Conservation (phyloP, 2,329 filamentous ascomycete genomes). For the Aureobasidium pullulans region DNA sequence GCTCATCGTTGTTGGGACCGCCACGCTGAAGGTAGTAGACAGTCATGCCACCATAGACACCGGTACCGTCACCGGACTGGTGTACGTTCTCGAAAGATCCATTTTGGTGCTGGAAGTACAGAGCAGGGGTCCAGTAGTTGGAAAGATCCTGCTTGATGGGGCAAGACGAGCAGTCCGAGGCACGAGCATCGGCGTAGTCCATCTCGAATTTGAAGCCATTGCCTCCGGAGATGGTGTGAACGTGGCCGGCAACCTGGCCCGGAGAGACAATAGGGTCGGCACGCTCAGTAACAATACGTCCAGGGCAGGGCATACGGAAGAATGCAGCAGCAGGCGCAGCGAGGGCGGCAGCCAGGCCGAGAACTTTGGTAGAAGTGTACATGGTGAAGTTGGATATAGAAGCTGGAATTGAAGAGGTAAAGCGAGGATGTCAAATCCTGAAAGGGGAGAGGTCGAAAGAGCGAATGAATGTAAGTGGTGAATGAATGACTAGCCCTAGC, state of each 20-base stretch:
- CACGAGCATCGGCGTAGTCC: constrained; percentile 51
- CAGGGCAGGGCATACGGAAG: constrained; percentile 61
- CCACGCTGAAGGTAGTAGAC: constrained; percentile 60
- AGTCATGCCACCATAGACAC: constrained; percentile 52
- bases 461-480: constrained; percentile 8
- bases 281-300: constrained; percentile 53
- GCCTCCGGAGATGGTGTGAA: constrained; percentile 64
- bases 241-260: constrained; percentile 52
- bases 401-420: not conserved
- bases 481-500: constrained; percentile 8
- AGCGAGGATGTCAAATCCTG: constrained; percentile 14
- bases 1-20: constrained; percentile 54
- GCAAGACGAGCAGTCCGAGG: constrained; percentile 64
- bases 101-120: constrained; percentile 60
- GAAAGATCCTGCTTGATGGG: constrained; percentile 60
- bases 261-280: constrained; percentile 62
- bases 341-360: constrained; percentile 17
- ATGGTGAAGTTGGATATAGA: not conserved
- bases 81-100: constrained; percentile 55
- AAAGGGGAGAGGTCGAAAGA: constrained; percentile 2
- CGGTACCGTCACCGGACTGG: constrained; percentile 42
- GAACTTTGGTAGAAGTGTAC: constrained; percentile 15
- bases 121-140: constrained; percentile 67
- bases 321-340: constrained; percentile 52
- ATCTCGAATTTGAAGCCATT: constrained; percentile 58